Conservation (phyloP, 345 rosid genomes). For the Hypericum perforatum region DNA sequence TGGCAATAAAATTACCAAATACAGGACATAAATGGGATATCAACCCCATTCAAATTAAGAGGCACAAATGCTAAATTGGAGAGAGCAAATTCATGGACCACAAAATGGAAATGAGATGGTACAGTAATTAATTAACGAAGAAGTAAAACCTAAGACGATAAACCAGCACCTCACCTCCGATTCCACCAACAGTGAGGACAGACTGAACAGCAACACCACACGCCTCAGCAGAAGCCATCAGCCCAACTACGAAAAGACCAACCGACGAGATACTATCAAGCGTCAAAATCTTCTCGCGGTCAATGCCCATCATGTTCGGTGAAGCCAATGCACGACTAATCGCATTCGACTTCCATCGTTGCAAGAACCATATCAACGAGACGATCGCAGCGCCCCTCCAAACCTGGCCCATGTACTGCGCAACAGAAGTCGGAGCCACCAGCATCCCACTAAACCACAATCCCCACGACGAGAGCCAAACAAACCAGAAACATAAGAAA, state of each 20-base stretch:
- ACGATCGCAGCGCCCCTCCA: slow-evolving; percentile 72
- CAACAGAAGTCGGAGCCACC: slow-evolving; percentile 82
- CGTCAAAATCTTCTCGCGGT: slow-evolving; percentile 57
- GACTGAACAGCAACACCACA: slow-evolving; percentile 96
- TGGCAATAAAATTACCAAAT: too few relatives aligned
- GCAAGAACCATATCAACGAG: slow-evolving; percentile 78
- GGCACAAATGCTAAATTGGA: too few relatives aligned
- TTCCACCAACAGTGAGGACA: slow-evolving; percentile 86
- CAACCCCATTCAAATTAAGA: too few relatives aligned
- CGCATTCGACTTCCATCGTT: slow-evolving; percentile 76
- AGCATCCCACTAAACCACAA: slow-evolving; percentile 41
- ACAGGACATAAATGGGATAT: too few relatives aligned
- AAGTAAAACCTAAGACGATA: slow-evolving; percentile 8
- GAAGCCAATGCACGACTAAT: slow-evolving; percentile 43
- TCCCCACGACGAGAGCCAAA: too few relatives aligned
- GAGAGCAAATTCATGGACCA: too few relatives aligned
- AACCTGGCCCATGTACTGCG: slow-evolving; percentile 55
- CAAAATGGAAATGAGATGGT: too few relatives aligned
- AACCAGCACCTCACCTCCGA: slow-evolving; percentile 55
- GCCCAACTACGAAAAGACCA: slow-evolving; percentile 65
- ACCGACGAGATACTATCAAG: slow-evolving; percentile 73
- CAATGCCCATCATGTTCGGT: slow-evolving; percentile 34
- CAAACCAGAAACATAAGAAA: too few relatives aligned
- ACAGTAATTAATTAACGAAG: slow-evolving; percentile 4
- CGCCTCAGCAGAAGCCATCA: slow-evolving; percentile 88